Evolutionary conservation across 2,329 filamentous ascomycete genomes (phyloP), one percentile per base, ranked within the genome.

Genomic region (Thielaviopsis populi): DNA sequence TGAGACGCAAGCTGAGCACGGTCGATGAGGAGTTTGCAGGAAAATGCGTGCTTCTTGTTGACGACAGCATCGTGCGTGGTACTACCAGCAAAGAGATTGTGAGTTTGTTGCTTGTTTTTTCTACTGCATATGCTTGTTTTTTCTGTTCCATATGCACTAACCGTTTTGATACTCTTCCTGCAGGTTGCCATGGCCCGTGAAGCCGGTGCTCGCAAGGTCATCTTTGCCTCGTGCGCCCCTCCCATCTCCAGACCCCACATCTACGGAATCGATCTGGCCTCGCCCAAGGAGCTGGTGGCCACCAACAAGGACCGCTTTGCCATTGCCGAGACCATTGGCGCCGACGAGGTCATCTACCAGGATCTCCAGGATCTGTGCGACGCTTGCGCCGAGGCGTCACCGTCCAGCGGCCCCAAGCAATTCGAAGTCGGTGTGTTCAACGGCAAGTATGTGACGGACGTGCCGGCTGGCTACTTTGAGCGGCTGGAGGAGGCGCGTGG

Each of bases 361-460:
- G 71, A 71, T 8, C 80, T 97, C 1, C 80, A 84, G 1, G 91
- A 95, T 70, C 78, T 97, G n/a, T 86, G 87, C 71, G 83, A 80
- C 37, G 84, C 91, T 0, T 96, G 91, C 71, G 80, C 84, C 1
- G 85, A 90, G 68, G 81, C 89, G 3, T 64, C 63, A 8, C 65
- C 62, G 5, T 85, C 83, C 66, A 80, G 84, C 61, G 76, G 80
- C 63, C 75, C 81, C 66, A 78, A 78, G 8, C 78, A 86, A 63
- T 96, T 96, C 68, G 92, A 97, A 72, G 85, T 95, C 1, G 91
- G 92, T 63, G 91, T 96, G 8, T 96, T 97, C 76, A 90, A 85
- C 71, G 92, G 92, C 56, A 83, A 85, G 68, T 96, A 96, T 74
- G 80, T 89, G 67, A 96, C 92, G 0, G 83, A 84, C 0, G 87